Evolutionary conservation across 225 moss, liverwort and hornwort genomes (phyloP), one percentile per base, ranked within the genome.

Genomic region (Physcomitrium patens): DNA sequence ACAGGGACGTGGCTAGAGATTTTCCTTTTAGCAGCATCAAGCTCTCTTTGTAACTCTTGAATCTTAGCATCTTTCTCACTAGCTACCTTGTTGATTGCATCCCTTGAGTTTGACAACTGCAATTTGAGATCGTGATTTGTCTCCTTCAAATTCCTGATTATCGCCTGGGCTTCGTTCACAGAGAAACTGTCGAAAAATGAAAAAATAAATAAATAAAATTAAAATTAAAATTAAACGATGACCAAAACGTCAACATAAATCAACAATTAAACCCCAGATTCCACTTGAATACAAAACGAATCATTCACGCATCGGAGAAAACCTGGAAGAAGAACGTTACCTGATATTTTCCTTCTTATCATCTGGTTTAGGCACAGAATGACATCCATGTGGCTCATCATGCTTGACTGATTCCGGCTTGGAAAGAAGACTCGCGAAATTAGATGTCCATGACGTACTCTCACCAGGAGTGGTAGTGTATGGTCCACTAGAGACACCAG

Each of bases 71-170:
- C 84, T 70, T 82, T 87, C 77, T 87, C 87, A 3, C 69, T 65
- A 48, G 69, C 56, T 54, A 72, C 71, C 78, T 85, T 87, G 65
- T 52, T 72, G 1, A 61, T 77, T 1, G 87, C 75, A 14, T 85
- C 87, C 62, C 82, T 68, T 15, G 87, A 84, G 46, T 87, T 80
- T 26, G 75, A 69, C 69, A 87, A 57, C 53, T 87, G 84, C 54
- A 77, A 48, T 42, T 23, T 80, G 5, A 87, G 62, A 44, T 47
- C 74, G 51, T 80, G 85, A 47, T 59, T 85, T 10, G 61, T 23
- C 62, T 87, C 87, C 80, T 87, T 87, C 77, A 85, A 43, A 7
- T 87, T 76, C 78, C 82, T 87, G 19, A 87, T 87, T 28, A 87
- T 87, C 49, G 67, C 48, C 77, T 87, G 87, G 23, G 87, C 87